Evolutionary conservation across 345 rosid genomes (phyloP), one percentile per base, ranked within the genome.

Genomic region (Excoecaria agallocha): DNA sequence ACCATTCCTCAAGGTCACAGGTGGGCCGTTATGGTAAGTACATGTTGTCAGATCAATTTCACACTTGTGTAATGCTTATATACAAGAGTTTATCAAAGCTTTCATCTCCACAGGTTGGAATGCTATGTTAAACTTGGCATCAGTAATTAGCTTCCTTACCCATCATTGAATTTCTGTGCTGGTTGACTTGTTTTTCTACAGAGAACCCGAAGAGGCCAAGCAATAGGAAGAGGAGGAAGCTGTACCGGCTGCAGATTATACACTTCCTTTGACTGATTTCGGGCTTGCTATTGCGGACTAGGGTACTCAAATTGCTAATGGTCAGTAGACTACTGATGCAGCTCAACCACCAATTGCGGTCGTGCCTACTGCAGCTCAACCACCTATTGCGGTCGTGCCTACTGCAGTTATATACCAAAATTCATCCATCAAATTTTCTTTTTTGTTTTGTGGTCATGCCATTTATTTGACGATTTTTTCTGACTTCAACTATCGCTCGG

Each of bases 1-100:
- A 86, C 93, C 62, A 90, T 94, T 77, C 86, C 86, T 4, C 92
- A 86, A 17, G 89, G 89, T 8, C 83, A 80, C 58, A 80, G 76
- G 57, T 80, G 83, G 83, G 83, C 76, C n/a, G 69, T 80, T 13
- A 80, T 80, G 83, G 83, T 80, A 66, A 41, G 20, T 20, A 54
- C 19, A 20, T 39, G 7, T 56, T 54, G 39, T 56, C 22, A 10
- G 24, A 63, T 35, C 15, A 30, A 13, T 57, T 22, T 57, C 48
- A 6, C 8, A 6, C 8, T 43, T 43, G 30, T 30, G 30, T 30
- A 30, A 30, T 41, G 45, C 45, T 41, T 43, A 43, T 43, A 43
- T 8, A 5, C 10, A 43, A 43, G 9, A 41, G 8, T 0, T 41
- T 43, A 6, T 43, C 10, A 6, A 10, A 43, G 1, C 7, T 43